Conservation (phyloP, 2,329 filamentous ascomycete species). For the Fusarium humuli region DNA sequence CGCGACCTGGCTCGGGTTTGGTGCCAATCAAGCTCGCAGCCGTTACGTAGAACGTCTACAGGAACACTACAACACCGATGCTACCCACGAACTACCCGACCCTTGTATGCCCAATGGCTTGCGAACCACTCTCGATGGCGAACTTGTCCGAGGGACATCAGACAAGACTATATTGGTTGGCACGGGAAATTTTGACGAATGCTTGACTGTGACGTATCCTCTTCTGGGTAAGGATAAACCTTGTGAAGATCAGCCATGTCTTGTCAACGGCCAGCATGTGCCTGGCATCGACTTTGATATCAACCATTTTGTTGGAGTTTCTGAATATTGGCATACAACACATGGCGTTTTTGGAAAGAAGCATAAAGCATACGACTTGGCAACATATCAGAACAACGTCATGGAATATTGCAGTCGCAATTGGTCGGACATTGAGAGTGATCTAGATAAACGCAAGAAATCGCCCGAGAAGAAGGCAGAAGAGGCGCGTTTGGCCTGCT, state of each 20-base stretch:
- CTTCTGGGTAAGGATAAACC: slow-evolving; percentile 89
- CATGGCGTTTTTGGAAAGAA: slow-evolving; percentile 89
- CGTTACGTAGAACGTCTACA: slow-evolving; percentile 85
- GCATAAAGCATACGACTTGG: slow-evolving; percentile 88
- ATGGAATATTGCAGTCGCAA: slow-evolving; percentile 85
- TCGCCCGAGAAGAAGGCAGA: slow-evolving; percentile 81
- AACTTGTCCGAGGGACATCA: slow-evolving; percentile 56
- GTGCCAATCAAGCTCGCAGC: slow-evolving; percentile 91
- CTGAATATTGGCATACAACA: slow-evolving; percentile 98
- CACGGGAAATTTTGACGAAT: slow-evolving; percentile 89
- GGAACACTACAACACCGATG: slow-evolving; percentile 69
- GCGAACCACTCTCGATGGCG: slow-evolving; percentile 78
- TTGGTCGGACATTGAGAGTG: slow-evolving; percentile 80
- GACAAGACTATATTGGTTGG: slow-evolving; percentile 73
- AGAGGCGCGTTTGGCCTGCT: slow-evolving; percentile 88
- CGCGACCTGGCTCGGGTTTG: slow-evolving; percentile 96
- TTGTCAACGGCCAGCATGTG: slow-evolving; percentile 91
- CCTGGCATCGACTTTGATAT: slow-evolving; percentile 97
- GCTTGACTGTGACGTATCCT: slow-evolving; percentile 83
- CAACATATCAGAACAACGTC: slow-evolving; percentile 87
- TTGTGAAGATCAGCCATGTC: slow-evolving; percentile 84
- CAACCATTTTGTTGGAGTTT: slow-evolving; percentile 97
- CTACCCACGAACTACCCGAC: slow-evolving; percentile 78
- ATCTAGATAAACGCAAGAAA: slow-evolving; percentile 74
- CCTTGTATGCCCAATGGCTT: slow-evolving; percentile 89